Percentiles rank a stretch among this genome's conserved stretches.
Evolutionary conservation across 2,329 filamentous ascomycete genomes (phyloP).

Genomic region (Myriosclerotinia duriaeana): DNA sequence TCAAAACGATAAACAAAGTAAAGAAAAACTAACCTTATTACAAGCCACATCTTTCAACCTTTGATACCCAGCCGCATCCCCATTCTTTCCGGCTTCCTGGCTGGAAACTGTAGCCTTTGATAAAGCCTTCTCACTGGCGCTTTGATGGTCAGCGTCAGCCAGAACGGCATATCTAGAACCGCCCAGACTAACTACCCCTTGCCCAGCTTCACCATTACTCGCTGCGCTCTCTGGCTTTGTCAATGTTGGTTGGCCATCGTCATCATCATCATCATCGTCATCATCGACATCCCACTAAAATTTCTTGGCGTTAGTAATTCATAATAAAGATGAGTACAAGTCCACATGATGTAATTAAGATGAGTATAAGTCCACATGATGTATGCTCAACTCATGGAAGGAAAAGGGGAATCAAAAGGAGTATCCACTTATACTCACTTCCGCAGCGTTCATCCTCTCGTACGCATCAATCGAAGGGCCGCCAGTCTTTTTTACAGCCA

Average conservation of each 20-base stretch:
- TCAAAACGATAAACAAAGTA: background rate
- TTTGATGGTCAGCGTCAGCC: background rate
- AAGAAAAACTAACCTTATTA: background rate
- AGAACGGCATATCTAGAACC: background rate
- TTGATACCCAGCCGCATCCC: background rate
- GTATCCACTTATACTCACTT: background rate
- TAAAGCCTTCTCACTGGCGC: background rate
- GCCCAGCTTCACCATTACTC: background rate
- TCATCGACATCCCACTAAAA: background rate
- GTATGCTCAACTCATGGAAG: no score
- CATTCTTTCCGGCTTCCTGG: background rate
- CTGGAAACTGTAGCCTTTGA: background rate
- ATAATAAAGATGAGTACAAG: background rate
- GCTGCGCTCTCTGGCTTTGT: background rate
- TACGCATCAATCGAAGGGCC: conserved; percentile 6
- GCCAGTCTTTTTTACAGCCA: background rate
- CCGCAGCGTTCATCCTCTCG: background rate
- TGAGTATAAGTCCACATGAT: background rate
- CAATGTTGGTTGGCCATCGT: background rate
- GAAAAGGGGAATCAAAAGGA: background rate
- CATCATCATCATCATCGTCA: background rate
- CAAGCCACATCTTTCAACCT: background rate
- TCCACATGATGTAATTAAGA: background rate
- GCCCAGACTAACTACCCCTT: background rate
- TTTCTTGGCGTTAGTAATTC: background rate